Evolutionary conservation across 2,329 filamentous ascomycete genomes (phyloP).

Genomic region (Zymoseptoria crescenta): DNA sequence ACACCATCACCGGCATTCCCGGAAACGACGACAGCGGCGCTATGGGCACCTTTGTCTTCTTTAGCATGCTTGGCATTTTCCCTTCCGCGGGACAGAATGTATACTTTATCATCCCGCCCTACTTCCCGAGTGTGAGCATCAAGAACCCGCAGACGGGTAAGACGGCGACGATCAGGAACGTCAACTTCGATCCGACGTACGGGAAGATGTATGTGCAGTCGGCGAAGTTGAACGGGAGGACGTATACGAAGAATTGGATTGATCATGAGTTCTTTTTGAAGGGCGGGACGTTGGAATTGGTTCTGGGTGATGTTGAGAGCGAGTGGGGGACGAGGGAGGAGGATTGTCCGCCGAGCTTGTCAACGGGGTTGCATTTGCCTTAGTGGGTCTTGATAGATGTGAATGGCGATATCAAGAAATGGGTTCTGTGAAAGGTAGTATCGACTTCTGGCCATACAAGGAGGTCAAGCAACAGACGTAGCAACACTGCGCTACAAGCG

Average conservation of each 20-base stretch:
- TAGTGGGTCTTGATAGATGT: no score
- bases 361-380: background rate
- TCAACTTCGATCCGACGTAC: constrained; percentile 36
- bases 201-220: constrained; percentile 54
- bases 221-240: constrained; percentile 55
- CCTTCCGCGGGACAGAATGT: constrained; percentile 60
- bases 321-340: constrained; percentile 43
- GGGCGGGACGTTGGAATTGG: constrained; percentile 57
- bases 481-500: no score
- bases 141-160: constrained; percentile 47
- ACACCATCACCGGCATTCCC: constrained; percentile 51
- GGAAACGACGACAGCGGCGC: constrained; percentile 66
- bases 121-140: constrained; percentile 54
- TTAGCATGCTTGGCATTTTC: constrained; percentile 62
- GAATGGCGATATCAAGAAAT: no score
- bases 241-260: constrained; percentile 59
- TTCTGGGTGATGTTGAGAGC: constrained; percentile 45
- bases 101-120: constrained; percentile 44
- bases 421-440: no score
- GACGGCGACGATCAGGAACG: constrained; percentile 40
- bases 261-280: constrained; percentile 57
- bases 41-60: constrained; percentile 64
- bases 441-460: no score
- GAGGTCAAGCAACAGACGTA: no score
- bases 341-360: constrained; percentile 42